A percentile compares a stretch with the other conserved stretches of the same genome.
Conservation (phyloP, 306 rosid genomes). For the Vicia sativa region DNA sequence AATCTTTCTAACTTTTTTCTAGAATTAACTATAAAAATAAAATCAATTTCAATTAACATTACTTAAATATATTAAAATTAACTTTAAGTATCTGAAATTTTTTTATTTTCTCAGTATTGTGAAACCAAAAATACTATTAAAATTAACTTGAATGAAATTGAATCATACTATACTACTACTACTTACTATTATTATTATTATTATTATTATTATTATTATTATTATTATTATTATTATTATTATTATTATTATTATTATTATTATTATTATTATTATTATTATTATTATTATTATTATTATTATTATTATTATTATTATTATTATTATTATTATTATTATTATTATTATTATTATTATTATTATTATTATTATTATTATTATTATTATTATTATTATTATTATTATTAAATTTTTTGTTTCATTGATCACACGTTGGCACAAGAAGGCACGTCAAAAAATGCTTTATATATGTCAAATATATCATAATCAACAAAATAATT, state of each 20-base stretch:
- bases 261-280: neutral
- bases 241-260: too few relatives aligned
- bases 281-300: too few relatives aligned
- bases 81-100: neutral
- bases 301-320: neutral
- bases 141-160: neutral
- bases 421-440: constrained; percentile 26
- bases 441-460: constrained; percentile 33
- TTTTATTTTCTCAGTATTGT: too few relatives aligned
- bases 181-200: too few relatives aligned
- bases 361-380: too few relatives aligned
- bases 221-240: neutral
- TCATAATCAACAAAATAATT: constrained; percentile 38
- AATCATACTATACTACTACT: neutral
- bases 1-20: neutral
- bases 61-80: neutral
- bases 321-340: too few relatives aligned
- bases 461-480: constrained; percentile 8
- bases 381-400: too few relatives aligned
- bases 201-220: too few relatives aligned
- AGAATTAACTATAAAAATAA: too few relatives aligned
- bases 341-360: neutral
- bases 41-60: too few relatives aligned
- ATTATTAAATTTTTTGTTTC: constrained; percentile 32
- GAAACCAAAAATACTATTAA: too few relatives aligned